phyloP scores from a whole-genome alignment of 805 yeast species.

The Cephaloascus albidus region DNA sequence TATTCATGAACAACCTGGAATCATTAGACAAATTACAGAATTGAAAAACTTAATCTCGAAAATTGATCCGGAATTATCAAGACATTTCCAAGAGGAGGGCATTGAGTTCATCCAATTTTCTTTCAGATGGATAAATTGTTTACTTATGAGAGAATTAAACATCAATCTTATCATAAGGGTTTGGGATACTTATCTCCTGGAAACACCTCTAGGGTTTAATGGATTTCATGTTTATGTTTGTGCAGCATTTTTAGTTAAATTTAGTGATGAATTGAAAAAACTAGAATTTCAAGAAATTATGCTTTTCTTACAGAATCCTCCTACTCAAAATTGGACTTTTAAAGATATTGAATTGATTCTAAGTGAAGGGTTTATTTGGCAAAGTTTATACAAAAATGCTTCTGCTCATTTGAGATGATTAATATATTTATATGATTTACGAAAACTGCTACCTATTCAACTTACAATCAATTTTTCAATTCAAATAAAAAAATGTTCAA shows the following conservation, averaged over 20 bases:
- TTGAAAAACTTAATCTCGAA: conserved; percentile 68
- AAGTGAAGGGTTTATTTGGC: conserved; percentile 97
- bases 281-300: conserved; percentile 95
- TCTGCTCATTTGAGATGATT: conserved; percentile 68
- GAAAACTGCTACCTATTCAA: too few species aligned
- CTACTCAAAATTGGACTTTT: conserved; percentile 79
- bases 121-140: conserved; percentile 98
- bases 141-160: conserved; percentile 87
- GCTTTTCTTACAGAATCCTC: conserved; percentile 84
- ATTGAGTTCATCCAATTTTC: conserved; percentile 95
- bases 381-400: conserved; percentile 82
- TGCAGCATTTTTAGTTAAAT: conserved; percentile 89
- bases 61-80: conserved; percentile 65
- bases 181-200: conserved; percentile 95
- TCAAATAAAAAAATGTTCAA: too few species aligned
- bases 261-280: conserved; percentile 65
- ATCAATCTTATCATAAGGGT: conserved; percentile 74
- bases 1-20: conserved; percentile 98
- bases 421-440: too few species aligned
- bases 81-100: conserved; percentile 71
- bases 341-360: conserved; percentile 84
- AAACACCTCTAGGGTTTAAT: conserved; percentile 70
- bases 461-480: too few species aligned
- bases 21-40: conserved; percentile 80
- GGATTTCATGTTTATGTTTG: conserved; percentile 95